Evolutionary conservation across 306 rosid species (phyloP), one percentile per base, ranked within the genome.

Genomic region (Fragaria ananassa): DNA sequence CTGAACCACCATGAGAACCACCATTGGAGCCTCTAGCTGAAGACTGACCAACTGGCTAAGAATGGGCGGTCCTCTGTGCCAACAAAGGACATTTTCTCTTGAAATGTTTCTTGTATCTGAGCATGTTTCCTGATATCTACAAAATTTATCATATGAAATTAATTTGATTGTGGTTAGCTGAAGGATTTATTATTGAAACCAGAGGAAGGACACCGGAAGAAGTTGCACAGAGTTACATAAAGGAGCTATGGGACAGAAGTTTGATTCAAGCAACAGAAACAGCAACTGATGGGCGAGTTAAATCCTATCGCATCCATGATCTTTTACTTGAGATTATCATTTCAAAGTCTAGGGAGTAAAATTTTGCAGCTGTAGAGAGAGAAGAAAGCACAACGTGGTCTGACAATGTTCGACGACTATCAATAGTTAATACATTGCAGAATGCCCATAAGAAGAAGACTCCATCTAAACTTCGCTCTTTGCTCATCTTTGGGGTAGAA

Each of bases 131-230:
- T 0, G 86, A 73, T 61, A 78, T 80, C 49, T 72, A 82, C 19
- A 80, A 76, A 5, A 74, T 83, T 10, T 82, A 85, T 68, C 82
- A n/a, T 9, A 79, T 76, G 87, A 76, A 88, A 53, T 41, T 89
- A 76, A 82, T 87, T 78, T 86, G 89, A 13, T 25, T 89, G 69
- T 85, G 91, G 93, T 80, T 85, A 74, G 91, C 93, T 10, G 91
- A 87, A 82, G 88, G 88, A 10, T 85, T 89, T 80, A 84, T 87
- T 25, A 69, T 39, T 21, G 82, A 73, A 37, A 86, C 51, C 74
- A 86, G 85, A 58, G 87, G 89, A 46, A 84, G 25, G 76, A 87
- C 88, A 21, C 42, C 10, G 67, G 93, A 87, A 81, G 78, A 79
- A 54, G 88, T 89, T 74, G 91, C 91, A 63, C 85, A 85, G 46